Percentiles rank a stretch among this genome's conserved stretches.
Evolutionary conservation across 345 rosid genomes (phyloP).

Genomic region (Citrus australasica): DNA sequence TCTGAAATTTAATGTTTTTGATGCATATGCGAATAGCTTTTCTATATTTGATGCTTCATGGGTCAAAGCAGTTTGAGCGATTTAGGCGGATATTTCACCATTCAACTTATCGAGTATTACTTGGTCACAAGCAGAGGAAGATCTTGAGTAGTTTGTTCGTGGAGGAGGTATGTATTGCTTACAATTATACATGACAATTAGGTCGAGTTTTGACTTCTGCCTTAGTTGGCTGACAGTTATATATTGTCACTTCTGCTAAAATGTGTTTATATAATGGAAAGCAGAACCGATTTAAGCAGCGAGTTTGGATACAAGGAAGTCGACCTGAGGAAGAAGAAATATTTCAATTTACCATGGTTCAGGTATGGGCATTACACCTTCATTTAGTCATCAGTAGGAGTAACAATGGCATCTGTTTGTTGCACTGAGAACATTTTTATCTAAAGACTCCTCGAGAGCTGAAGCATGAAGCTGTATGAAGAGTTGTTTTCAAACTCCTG

Average conservation of each 20-base stretch:
- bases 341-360: constrained; percentile 87
- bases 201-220: background rate
- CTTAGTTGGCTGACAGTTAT: background rate
- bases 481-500: background rate
- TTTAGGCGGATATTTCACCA: constrained; percentile 93
- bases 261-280: background rate
- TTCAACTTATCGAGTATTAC: constrained; percentile 81
- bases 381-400: background rate
- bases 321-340: constrained; percentile 89
- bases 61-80: constrained; percentile 68
- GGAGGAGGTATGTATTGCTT: constrained; percentile 54
- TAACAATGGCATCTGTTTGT: background rate
- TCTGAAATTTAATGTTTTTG: constrained; percentile 1
- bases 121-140: constrained; percentile 81
- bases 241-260: background rate
- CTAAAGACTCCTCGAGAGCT: background rate
- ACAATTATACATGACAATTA: background rate
- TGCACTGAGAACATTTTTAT: background rate
- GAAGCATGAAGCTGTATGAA: background rate
- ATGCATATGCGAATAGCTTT: background rate
- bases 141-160: constrained; percentile 80
- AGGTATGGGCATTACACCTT: constrained; percentile 40
- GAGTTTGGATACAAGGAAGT: constrained; percentile 82
- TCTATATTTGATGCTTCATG: background rate
- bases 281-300: constrained; percentile 80